Base-by-base conservation (phyloP, 345 rosid species). In the Lepidium didymum region DNA sequence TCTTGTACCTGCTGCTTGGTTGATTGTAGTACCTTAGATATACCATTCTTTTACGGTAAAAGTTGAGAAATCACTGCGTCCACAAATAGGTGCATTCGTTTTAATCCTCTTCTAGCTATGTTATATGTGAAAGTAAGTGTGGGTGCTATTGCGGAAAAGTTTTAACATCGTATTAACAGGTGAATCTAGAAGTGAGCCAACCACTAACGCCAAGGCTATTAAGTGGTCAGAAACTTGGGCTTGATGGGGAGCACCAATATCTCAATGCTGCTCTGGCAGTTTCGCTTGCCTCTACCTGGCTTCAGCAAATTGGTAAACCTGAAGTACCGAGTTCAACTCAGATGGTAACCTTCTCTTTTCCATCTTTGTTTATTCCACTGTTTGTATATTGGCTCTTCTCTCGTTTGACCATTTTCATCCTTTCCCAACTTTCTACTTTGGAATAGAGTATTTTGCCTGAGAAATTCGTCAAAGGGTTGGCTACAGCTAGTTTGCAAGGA, bases 181-280 rank as follows among this genome's bases (percentile, higher is more conserved):
- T 91, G 70, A 72, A 76, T 68, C 97, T 94, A 58, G 77, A 79
- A 76, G 84, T 91, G 56, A 84, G 76, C 51, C 77, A 60, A 13
- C 93, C 96, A 40, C 75, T 94, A 69, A 88, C 88, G 63, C 70
- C 67, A 37, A 75, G 72, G 70, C 82, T 82, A 74, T 75, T 89
- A 47, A 85, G 80, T 69, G 93, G 87, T 59, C 81, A 75, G 71
- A 87, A 86, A 74, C 95, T 94, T 69, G 86, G 87, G 61, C 96
- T 94, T 73, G 93, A 82, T 73, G 97, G 97, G 41, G 97, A 91
- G 74, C 99, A 94, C 78, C 99, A 91, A 59, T 91, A 82, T 74
- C 21, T 81, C 35, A 94, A 94, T 82, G 97, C 99, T 68, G 87
- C 96, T 72, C 91, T 91, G 68, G 97, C 97, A 12, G 69, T 91